phyloP scores from a whole-genome alignment of 257 asterid species.

The Solanum piurae region DNA sequence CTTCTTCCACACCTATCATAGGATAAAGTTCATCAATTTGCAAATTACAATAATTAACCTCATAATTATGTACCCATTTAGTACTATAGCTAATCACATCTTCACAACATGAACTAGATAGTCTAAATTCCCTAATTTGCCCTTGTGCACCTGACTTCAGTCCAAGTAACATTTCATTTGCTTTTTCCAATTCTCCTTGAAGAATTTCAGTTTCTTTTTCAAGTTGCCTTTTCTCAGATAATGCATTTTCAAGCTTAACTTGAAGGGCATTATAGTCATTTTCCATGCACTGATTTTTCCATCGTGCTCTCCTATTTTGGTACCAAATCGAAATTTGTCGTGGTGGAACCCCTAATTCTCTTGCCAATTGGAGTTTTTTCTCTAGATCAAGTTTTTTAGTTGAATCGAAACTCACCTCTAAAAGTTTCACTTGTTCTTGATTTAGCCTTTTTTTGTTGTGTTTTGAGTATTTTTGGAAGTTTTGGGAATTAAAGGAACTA shows the following conservation, averaged over 20 bases:
- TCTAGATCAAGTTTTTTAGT: conserved; percentile 69
- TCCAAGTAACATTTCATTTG: conserved; percentile 31
- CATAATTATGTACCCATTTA: conserved; percentile 32
- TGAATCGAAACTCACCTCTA: conserved; percentile 63
- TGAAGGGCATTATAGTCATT: conserved; percentile 55
- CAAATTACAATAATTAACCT: conserved; percentile 3
- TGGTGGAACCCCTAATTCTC: conserved; percentile 63
- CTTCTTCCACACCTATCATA: conserved; percentile 28
- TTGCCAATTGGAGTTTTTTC: conserved; percentile 57
- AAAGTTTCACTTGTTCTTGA: conserved; percentile 57
- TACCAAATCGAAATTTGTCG: conserved; percentile 86
- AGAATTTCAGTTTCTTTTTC: conserved; percentile 45
- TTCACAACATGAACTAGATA: conserved; percentile 47
- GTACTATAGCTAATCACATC: conserved; percentile 22
- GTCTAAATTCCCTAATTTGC: conserved; percentile 1
- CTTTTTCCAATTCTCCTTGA: conserved; percentile 40
- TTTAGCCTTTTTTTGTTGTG: conserved; percentile 49
- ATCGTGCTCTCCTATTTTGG: conserved; percentile 81
- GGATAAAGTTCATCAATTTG: conserved; percentile 65
- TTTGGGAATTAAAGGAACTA: conserved; percentile 13
- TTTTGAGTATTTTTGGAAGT: conserved; percentile 7
- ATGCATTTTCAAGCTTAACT: conserved; percentile 43
- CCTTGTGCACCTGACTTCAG: conserved; percentile 5
- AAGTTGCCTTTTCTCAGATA: conserved; percentile 45
- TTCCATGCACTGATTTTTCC: conserved; percentile 81